phyloP scores from a whole-genome alignment of 805 yeast genomes.

The Candida vaughaniae region DNA sequence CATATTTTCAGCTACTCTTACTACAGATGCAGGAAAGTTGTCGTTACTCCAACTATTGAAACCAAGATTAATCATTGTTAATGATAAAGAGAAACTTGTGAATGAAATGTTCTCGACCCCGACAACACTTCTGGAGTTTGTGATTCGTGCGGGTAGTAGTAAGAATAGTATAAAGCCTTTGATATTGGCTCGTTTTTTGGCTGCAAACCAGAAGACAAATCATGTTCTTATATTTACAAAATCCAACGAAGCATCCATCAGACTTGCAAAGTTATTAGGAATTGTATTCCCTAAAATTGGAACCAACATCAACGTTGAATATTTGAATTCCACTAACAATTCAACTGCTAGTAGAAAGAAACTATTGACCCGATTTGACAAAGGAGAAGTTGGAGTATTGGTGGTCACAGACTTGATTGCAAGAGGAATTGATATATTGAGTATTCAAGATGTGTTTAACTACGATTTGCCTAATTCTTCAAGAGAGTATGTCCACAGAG shows the following conservation, averaged over 20 bases:
- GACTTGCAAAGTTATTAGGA: constrained; percentile 62
- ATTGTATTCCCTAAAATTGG: constrained; percentile 34
- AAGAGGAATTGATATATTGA: constrained; percentile 86
- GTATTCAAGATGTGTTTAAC: constrained; percentile 74
- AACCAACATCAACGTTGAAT: constrained; percentile 25
- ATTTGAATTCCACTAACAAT: constrained; percentile 60
- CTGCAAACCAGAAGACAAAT: constrained; percentile 23
- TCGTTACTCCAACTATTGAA: constrained; percentile 64
- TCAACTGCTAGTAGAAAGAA: constrained; percentile 49
- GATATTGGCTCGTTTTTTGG: constrained; percentile 57
- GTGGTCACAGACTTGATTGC: constrained; percentile 90
- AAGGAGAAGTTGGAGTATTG: constrained; percentile 51
- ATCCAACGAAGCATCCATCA: constrained; percentile 84
- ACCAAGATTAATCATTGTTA: constrained; percentile 77
- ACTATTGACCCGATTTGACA: constrained; percentile 58
- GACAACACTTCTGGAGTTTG: constrained; percentile 45
- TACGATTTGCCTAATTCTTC: constrained; percentile 88
- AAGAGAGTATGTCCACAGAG: constrained; percentile 92
- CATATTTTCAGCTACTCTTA: constrained; percentile 89
- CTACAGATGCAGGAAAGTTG: constrained; percentile 88
- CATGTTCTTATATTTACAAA: constrained; percentile 64
- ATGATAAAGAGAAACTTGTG: constrained; percentile 47
- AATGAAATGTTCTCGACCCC: constrained; percentile 66
- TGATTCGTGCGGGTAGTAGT: constrained; percentile 38
- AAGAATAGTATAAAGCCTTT: constrained; percentile 67